Base-by-base conservation (phyloP, 164 flowering plant species). In the Paratinospora sagittata region DNA sequence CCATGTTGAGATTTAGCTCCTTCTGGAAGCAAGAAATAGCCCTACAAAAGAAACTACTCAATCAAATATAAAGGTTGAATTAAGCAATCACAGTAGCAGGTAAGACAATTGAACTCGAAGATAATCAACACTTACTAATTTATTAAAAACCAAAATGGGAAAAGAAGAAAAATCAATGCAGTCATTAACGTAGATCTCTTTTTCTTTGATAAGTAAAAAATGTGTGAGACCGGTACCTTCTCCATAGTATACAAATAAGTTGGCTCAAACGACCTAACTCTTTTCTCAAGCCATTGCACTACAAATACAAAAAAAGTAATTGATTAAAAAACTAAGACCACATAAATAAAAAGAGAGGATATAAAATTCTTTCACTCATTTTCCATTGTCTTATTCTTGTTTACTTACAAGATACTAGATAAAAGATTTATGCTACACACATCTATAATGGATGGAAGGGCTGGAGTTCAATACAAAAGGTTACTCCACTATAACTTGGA, bases 171-270 rank as follows among this genome's bases (percentile, higher is more conserved):
- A 36, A 52, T 9, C 11, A 26, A 68, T 33, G 23, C 27, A 37
- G 27, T 24, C 33, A 27, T 23, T 26, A 60, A 30, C 6, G 21
- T 16, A 27, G 26, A 24, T 12, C 57, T 23, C 4, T 58, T 11
- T 57, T 13, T 49, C 6, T 55, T 14, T 33, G 5, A 17, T 21
- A n/a, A 69, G 16, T 43, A 39, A n/a, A 17, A 45, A 24, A 58
- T 6, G 27, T 21, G 6, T 24, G 26, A 66, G 70, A 69, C 65
- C 16, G 16, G 21, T 76, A 89, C 98, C 92, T 94, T 94, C 79
- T 94, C 98, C 83, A 84, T 85, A 8, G 97, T 90, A 77, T 91
- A 94, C n/a, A 91, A 74, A 77, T 94, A 94, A 41, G 93, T 85
- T 62, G 97, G 96, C 78, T 94, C 98, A 85, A 88, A 94, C 37